Conservation (phyloP, 1,284 basidiomycete species). For the Mycena citricolor region DNA sequence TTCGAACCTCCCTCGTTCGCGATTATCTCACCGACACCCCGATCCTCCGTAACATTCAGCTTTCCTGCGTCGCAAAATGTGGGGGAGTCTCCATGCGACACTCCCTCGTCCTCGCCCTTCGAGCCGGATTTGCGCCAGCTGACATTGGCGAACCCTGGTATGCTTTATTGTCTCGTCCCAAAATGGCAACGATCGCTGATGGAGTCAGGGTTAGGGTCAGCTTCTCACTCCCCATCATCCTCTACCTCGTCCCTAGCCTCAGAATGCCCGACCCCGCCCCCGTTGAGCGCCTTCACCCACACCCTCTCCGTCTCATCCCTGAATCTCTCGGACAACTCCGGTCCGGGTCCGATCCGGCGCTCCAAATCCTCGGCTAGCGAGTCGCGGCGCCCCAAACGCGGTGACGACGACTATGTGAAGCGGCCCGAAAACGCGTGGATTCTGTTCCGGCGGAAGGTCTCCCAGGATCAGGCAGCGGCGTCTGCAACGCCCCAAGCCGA, state of each 20-base stretch:
- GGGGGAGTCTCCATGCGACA: constrained; percentile 62
- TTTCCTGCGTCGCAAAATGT: constrained; percentile 58
- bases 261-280: constrained; percentile 6
- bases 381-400: constrained; percentile 65
- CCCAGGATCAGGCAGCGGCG: constrained; percentile 52
- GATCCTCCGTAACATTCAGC: constrained; percentile 69
- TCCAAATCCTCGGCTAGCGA: constrained; percentile 2
- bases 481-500: too few relatives aligned
- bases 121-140: constrained; percentile 62
- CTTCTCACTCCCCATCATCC: constrained; percentile 1
- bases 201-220: constrained; percentile 6
- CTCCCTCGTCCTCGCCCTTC: constrained; percentile 65
- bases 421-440: constrained; percentile 81
- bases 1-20: constrained; percentile 58
- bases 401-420: constrained; percentile 79
- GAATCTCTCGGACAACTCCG: background rate
- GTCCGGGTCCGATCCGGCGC: background rate
- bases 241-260: background rate
- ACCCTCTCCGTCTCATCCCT: constrained; percentile 8
- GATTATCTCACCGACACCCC: constrained; percentile 74
- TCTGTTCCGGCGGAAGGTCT: constrained; percentile 74
- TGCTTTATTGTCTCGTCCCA: too few relatives aligned
- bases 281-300: constrained; percentile 9
- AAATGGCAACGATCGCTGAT: too few relatives aligned
- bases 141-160: too few relatives aligned